phyloP scores from a whole-genome alignment of 192 early-diverging fungal species.

The Rhizoclosmatium sp. region DNA sequence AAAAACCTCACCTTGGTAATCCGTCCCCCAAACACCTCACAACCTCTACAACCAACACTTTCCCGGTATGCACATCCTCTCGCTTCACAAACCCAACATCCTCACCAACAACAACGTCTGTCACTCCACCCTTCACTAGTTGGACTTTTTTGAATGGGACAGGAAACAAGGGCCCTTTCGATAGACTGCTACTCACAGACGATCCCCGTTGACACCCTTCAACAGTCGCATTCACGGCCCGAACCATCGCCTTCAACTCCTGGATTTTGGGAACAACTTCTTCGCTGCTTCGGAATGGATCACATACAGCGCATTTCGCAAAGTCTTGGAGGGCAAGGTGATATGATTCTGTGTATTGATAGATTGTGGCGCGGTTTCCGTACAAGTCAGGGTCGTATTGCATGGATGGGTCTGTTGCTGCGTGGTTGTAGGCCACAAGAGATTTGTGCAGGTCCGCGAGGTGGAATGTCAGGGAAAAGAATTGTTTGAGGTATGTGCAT shows the following conservation, averaged over 20 bases:
- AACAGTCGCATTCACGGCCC: background rate
- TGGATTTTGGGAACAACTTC: background rate
- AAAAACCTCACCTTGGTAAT: slow-evolving; percentile 1
- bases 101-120: background rate
- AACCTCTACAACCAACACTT: background rate
- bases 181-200: background rate
- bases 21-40: slow-evolving; percentile 1
- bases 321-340: slow-evolving; percentile 18
- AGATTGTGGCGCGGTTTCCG: slow-evolving; percentile 27
- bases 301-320: slow-evolving; percentile 5
- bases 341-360: slow-evolving; percentile 25
- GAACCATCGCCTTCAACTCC: background rate
- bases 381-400: slow-evolving; percentile 25
- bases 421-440: background rate
- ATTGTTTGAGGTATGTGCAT: slow-evolving; percentile 18
- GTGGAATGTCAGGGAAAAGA: background rate
- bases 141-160: background rate
- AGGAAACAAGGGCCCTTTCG: background rate
- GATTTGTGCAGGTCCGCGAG: background rate
- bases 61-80: slow-evolving; percentile 2
- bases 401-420: slow-evolving; percentile 4
- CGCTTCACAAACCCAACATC: background rate
- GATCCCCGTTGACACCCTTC: background rate
- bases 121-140: background rate
- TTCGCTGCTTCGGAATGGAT: slow-evolving; percentile 28